A percentile compares a stretch with the other conserved stretches of the same genome.
phyloP scores from a whole-genome alignment of 225 moss, liverwort and hornwort genomes.

The Sphagnum contortum region DNA sequence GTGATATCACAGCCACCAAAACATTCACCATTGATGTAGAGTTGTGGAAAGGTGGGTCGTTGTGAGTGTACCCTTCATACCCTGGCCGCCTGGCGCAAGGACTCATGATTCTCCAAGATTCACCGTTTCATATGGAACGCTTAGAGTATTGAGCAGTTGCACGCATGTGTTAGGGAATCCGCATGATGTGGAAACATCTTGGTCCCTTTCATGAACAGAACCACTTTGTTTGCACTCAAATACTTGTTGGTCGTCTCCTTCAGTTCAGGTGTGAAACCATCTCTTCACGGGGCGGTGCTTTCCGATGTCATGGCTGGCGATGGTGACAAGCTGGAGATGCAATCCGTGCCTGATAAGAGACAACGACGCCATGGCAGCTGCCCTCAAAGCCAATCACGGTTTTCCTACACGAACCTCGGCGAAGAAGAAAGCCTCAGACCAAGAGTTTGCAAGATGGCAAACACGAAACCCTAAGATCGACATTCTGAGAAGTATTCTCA shows the following conservation, averaged over 20 bases:
- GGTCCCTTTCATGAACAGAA: slow-evolving; percentile 95
- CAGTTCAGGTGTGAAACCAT: slow-evolving; percentile 36
- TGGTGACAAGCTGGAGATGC: too few relatives aligned
- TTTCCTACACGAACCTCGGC: too few relatives aligned
- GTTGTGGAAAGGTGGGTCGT: slow-evolving; percentile 97
- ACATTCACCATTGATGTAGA: slow-evolving; percentile 92
- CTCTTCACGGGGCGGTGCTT: too few relatives aligned
- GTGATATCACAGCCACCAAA: slow-evolving; percentile 93
- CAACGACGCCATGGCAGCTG: too few relatives aligned
- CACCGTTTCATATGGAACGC: slow-evolving; percentile 76
- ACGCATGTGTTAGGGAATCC: slow-evolving; percentile 93
- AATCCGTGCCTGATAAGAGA: too few relatives aligned
- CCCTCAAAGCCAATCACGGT: too few relatives aligned
- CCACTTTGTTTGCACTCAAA: slow-evolving; percentile 74
- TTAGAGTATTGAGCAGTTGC: slow-evolving; percentile 69
- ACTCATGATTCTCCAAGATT: slow-evolving; percentile 71
- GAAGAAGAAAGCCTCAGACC: too few relatives aligned
- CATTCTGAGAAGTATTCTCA: too few relatives aligned
- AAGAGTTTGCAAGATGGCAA: too few relatives aligned
- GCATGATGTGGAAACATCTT: slow-evolving; percentile 86
- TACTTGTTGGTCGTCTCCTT: slow-evolving; percentile 72
- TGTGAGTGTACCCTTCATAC: slow-evolving; percentile 76
- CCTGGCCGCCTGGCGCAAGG: slow-evolving; percentile 44
- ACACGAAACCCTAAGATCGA: too few relatives aligned
- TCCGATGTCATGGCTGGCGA: too few relatives aligned